Base-by-base conservation (phyloP, 805 yeast species). In the Yamadazyma phyllophila region DNA sequence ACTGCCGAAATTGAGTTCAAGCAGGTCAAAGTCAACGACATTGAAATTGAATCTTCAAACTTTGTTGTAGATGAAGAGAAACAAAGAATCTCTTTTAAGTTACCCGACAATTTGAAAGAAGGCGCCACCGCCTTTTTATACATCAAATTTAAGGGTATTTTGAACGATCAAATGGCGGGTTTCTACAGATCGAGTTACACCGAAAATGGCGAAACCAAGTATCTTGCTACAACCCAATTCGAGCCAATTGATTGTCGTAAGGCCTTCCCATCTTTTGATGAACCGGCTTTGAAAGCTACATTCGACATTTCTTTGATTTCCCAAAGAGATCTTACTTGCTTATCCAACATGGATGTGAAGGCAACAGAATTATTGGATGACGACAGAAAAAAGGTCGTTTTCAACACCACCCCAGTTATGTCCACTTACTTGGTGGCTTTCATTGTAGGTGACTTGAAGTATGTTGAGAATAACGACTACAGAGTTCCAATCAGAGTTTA, bases 211-310 rank as follows among this genome's bases (percentile, higher is more conserved):
- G 72, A 74, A 48, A 81, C 81, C 33, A 83, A 82, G 58, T 83
- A 83, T 62, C 74, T 86, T 76, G 88, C 89, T 36, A 83, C 91
- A 38, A 85, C 95, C 37, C 96, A 87, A 66, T 83, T 87, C 80
- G 95, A 87, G 68, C 83, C 95, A 17, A 84, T 92, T 15, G 94
- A 87, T 60, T 88, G 92, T 55, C 81, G 96, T 57, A 77, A 89
- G 57, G 94, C 94, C 8, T 87, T 87, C 75, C 96, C 96, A 29
- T 85, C 86, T 60, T 85, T 83, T 57, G 96, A 87, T 65, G 49
- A 46, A 34, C 95, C 96, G 16, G 80, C 86, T 46, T 74, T 84
- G 48, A 87, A 87, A 68, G 88, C 94, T 17, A 73, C 81, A 41
- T 87, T 83, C 58, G 83, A 81, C 46, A 71, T 87, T 47, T 68